Evolutionary conservation across 106 monocot genomes (phyloP).

Genomic region (Apostasia ramifera): DNA sequence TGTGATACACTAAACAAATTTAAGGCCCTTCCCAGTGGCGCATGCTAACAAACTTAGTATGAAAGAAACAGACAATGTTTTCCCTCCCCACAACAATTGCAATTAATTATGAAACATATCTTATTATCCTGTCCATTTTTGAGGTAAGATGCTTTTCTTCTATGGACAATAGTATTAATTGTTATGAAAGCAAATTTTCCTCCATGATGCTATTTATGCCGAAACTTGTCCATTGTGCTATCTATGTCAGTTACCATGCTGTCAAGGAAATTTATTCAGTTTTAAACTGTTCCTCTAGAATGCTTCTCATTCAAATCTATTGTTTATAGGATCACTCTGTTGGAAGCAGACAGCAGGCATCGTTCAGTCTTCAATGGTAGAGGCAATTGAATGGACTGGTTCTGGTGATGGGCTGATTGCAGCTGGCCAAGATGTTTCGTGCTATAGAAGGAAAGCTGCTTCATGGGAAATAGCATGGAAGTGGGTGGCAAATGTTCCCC

Average conservation of each 20-base stretch:
- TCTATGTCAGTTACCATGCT: background rate
- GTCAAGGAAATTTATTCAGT: background rate
- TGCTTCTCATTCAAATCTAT: slow-evolving; percentile 3
- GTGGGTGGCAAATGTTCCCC: slow-evolving; percentile 39
- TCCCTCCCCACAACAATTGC: too few species aligned
- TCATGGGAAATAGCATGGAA: slow-evolving; percentile 76
- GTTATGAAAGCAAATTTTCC: too few species aligned
- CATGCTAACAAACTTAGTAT: too few species aligned
- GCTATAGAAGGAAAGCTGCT: slow-evolving; percentile 44
- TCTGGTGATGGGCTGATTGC: slow-evolving; percentile 77
- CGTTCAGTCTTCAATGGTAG: slow-evolving; percentile 45
- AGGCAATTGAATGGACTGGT: slow-evolving; percentile 75
- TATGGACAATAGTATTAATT: too few species aligned
- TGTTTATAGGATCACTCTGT: slow-evolving; percentile 49
- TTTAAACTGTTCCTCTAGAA: background rate
- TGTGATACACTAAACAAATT: too few species aligned
- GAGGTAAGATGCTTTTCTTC: too few species aligned
- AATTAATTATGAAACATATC: too few species aligned
- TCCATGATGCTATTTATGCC: too few species aligned
- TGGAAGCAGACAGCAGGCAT: slow-evolving; percentile 60
- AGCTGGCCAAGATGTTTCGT: slow-evolving; percentile 50
- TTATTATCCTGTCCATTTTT: too few species aligned
- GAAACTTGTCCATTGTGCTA: too few species aligned
- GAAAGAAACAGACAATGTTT: too few species aligned
- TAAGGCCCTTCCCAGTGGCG: too few species aligned